A percentile compares a stretch with the other conserved stretches of the same genome.
These are phyloP conservation scores for Kalmusia sp. DNA, from an alignment of 2,329 filamentous ascomycete species.

Conservation along the genomic window DNA sequence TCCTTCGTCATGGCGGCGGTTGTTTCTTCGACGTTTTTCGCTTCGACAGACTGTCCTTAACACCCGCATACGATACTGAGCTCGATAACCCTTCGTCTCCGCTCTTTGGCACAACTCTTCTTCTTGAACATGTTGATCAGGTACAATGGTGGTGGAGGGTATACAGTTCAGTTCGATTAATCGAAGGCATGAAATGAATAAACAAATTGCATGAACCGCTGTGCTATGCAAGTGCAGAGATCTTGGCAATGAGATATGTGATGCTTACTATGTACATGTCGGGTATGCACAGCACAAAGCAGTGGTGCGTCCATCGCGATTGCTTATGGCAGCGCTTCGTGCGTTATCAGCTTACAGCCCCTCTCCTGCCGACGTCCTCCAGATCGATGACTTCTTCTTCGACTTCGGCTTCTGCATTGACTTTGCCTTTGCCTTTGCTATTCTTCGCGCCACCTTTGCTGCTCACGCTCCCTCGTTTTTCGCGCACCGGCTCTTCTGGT, in stretches of 20 bases:
- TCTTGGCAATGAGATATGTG: neutral
- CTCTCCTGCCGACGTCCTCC: conserved; percentile 41
- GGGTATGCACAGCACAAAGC: conserved; percentile 3
- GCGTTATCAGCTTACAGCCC: conserved; percentile 30
- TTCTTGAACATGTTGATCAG: neutral
- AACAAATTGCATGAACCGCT: neutral
- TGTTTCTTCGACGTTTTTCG: neutral
- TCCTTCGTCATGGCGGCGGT: neutral
- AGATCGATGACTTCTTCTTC: conserved; percentile 48
- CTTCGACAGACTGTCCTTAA: conserved; percentile 17
- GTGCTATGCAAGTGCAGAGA: neutral
- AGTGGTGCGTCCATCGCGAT: no score
- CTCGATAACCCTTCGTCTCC: conserved; percentile 8
- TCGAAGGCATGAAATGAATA: neutral
- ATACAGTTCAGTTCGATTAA: conserved; percentile 2
- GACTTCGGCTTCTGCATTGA: conserved; percentile 29
- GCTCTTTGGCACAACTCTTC: conserved; percentile 13
- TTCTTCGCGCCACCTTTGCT: conserved; percentile 26
- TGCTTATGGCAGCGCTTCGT: no score
- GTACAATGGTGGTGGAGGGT: neutral
- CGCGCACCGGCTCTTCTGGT: conserved; percentile 29
- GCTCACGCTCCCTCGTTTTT: conserved; percentile 27
- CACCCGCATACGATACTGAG: conserved; percentile 1
- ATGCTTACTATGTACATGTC: conserved; percentile 8
- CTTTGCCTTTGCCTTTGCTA: conserved; percentile 29